phyloP scores from a whole-genome alignment of 176 grass and related monocot genomes.

The Elymus sibiricus region DNA sequence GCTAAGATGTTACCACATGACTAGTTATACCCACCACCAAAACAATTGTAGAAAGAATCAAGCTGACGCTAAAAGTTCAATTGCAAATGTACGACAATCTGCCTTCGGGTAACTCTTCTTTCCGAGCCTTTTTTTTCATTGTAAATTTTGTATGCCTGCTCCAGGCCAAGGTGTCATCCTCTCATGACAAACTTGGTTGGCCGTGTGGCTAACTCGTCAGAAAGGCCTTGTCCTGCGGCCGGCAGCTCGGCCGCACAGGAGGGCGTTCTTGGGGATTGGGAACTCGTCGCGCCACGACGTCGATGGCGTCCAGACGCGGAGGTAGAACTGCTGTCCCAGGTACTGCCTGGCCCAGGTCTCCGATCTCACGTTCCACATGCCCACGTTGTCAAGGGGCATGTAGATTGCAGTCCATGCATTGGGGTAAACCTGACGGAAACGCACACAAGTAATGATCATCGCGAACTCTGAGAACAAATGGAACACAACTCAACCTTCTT shows the following conservation, averaged over 20 bases:
- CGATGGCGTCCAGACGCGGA: conserved; percentile 71
- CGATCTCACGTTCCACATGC: conserved; percentile 84
- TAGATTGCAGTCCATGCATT: conserved; percentile 86
- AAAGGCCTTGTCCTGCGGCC: conserved; percentile 67
- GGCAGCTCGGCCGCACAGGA: conserved; percentile 73
- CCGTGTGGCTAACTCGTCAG: not conserved
- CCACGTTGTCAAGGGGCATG: conserved; percentile 90
- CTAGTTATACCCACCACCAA: conserved; percentile 33
- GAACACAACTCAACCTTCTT: not conserved
- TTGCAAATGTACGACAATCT: not conserved
- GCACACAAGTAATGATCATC: not conserved
- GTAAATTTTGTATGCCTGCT: conserved; percentile 4
- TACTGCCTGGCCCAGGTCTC: conserved; percentile 88
- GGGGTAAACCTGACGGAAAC: conserved; percentile 71
- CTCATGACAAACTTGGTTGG: conserved; percentile 46
- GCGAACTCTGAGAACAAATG: not conserved
- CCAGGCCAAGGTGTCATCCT: conserved; percentile 48
- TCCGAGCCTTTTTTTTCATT: not conserved
- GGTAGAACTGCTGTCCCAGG: conserved; percentile 91
- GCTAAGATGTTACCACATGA: conserved; percentile 30
- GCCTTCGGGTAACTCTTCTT: conserved; percentile 5
- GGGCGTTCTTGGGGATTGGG: conserved; percentile 86
- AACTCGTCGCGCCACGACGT: conserved; percentile 84
- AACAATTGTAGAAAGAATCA: conserved; percentile 16
- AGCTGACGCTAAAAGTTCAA: not conserved